Evolutionary conservation across 352 stramenopile genomes (phyloP).

Genomic region (Pythium apleroticum): DNA sequence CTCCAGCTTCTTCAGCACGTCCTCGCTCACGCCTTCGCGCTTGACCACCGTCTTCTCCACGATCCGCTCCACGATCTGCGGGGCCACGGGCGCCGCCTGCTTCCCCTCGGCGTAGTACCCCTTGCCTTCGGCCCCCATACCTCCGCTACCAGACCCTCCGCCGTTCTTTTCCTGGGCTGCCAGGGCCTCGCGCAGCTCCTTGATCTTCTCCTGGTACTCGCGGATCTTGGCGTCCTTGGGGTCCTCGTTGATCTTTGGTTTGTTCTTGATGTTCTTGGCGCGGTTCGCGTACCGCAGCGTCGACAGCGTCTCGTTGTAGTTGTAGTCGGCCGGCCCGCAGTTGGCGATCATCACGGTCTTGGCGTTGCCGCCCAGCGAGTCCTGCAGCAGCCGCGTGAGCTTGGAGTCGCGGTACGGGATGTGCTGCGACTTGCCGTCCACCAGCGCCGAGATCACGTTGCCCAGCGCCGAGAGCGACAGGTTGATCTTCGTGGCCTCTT

Average conservation of each 20-base stretch:
- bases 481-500: constrained; percentile 85
- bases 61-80: constrained; percentile 60
- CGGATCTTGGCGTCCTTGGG: too few relatives aligned
- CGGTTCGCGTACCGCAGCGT: constrained; percentile 97
- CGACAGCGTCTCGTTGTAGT: constrained; percentile 95
- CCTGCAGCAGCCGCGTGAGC: constrained; percentile 96
- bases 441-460: constrained; percentile 88
- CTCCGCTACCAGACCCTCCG: constrained; percentile 27
- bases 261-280: constrained; percentile 99
- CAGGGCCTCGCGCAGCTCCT: constrained; percentile 61
- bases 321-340: constrained; percentile 98
- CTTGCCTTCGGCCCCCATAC: constrained; percentile 10
- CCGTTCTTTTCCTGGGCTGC: constrained; percentile 59
- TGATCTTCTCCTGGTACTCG: too few relatives aligned
- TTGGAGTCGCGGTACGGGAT: constrained; percentile 96
- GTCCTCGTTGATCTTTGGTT: constrained; percentile 98
- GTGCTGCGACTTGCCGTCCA: constrained; percentile 84
- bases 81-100: constrained; percentile 11
- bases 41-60: constrained; percentile 80
- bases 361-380: too few relatives aligned
- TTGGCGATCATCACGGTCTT: constrained; percentile 99
- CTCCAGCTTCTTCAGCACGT: constrained; percentile 77
- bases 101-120: constrained; percentile 8
- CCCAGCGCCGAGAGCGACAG: constrained; percentile 70
- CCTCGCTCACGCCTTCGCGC: constrained; percentile 67